Conservation (phyloP, 2,329 filamentous ascomycete genomes). For the Fusarium sp. region DNA sequence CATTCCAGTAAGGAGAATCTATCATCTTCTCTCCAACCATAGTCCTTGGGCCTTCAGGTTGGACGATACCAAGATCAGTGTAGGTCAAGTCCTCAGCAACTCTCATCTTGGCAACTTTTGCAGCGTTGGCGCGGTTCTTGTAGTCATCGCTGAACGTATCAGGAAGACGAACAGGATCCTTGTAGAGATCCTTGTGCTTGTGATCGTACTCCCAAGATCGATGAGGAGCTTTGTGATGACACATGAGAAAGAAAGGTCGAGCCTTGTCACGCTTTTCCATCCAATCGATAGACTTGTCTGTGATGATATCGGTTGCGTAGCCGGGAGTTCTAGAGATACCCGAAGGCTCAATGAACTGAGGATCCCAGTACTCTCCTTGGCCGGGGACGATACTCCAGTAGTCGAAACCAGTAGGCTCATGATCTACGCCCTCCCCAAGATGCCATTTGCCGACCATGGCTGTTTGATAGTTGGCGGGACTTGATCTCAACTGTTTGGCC, state of each 20-base stretch:
- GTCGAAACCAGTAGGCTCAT: constrained; percentile 63
- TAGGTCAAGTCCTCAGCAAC: constrained; percentile 64
- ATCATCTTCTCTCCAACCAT: constrained; percentile 48
- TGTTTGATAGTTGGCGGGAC: constrained; percentile 57
- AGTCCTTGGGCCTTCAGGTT: constrained; percentile 58
- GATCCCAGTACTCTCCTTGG: constrained; percentile 64
- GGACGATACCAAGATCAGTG: constrained; percentile 61
- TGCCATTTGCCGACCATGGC: constrained; percentile 67
- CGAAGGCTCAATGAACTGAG: constrained; percentile 57
- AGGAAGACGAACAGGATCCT: constrained; percentile 57
- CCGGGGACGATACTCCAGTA: constrained; percentile 63
- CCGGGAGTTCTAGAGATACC: constrained; percentile 50
- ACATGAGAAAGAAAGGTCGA: constrained; percentile 65
- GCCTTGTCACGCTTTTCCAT: constrained; percentile 50
- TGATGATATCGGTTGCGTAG: constrained; percentile 65
- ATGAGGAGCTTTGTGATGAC: constrained; percentile 67
- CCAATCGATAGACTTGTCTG: constrained; percentile 59
- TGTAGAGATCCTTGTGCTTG: constrained; percentile 61
- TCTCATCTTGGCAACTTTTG: constrained; percentile 62
- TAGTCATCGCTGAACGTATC: constrained; percentile 66
- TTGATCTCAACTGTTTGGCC: constrained; percentile 59
- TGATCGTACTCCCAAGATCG: constrained; percentile 62
- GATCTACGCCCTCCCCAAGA: constrained; percentile 58
- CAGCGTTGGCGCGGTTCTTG: constrained; percentile 62
- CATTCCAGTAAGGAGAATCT: constrained; percentile 25